Percentiles rank a stretch among this genome's conserved stretches.
These are phyloP conservation scores for Parathielavia appendiculata DNA, from an alignment of 495 filamentous ascomycete species.

Conservation along the genomic window DNA sequence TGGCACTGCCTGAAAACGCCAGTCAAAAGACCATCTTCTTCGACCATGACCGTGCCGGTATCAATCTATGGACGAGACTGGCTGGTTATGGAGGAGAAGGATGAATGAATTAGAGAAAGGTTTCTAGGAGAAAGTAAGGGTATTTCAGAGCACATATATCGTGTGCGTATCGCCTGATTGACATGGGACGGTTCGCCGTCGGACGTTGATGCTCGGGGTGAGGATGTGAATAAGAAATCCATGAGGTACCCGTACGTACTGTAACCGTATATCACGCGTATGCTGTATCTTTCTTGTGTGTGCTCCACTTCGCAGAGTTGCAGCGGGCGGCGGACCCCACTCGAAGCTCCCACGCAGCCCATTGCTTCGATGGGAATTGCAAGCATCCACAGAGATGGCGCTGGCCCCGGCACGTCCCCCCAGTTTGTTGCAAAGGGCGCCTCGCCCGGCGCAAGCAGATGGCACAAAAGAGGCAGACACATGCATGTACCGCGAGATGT, in stretches of 20 bases:
- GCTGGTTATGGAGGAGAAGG: too few species aligned
- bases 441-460: constrained; percentile 20
- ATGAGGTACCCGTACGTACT: too few species aligned
- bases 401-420: constrained; percentile 3
- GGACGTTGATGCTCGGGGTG: constrained; percentile 19
- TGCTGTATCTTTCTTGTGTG: constrained; percentile 17
- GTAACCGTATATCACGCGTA: too few species aligned
- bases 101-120: too few species aligned
- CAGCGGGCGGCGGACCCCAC: constrained; percentile 19
- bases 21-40: too few species aligned
- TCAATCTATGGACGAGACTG: too few species aligned
- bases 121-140: too few species aligned
- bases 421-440: constrained; percentile 14
- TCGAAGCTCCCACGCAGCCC: constrained; percentile 9
- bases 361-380: constrained; percentile 8
- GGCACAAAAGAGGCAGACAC: constrained; percentile 2
- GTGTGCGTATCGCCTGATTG: too few species aligned
- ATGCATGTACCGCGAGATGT: constrained; percentile 19
- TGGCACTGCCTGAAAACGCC: too few species aligned
- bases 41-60: too few species aligned
- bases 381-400: constrained; percentile 5
- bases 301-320: constrained; percentile 17
- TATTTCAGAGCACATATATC: too few species aligned
- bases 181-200: constrained; percentile 12
- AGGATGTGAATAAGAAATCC: constrained; percentile 18